These are phyloP conservation scores for Apiotrichum sp. DNA, from an alignment of 1,284 basidiomycete genomes.

Conservation along the genomic window DNA sequence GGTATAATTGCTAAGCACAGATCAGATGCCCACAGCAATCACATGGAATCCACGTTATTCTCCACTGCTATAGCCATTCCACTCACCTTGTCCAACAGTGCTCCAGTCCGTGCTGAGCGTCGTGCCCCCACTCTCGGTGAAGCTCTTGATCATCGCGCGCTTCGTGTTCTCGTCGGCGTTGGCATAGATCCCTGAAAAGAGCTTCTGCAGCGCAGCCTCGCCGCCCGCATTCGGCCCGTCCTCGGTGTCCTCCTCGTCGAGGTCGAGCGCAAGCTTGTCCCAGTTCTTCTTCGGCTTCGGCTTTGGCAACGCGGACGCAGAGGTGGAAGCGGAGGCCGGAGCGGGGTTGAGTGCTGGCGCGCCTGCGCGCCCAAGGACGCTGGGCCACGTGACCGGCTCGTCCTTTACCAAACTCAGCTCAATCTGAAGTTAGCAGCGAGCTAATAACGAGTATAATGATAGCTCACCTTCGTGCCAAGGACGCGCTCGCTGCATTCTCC, in stretches of 20 bases:
- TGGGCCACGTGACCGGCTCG: constrained; percentile 58
- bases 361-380: constrained; percentile 28
- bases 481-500: constrained; percentile 60
- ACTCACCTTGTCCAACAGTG: constrained; percentile 61
- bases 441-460: constrained; percentile 29
- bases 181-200: constrained; percentile 59
- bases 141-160: constrained; percentile 94
- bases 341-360: not conserved
- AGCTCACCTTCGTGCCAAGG: constrained; percentile 75
- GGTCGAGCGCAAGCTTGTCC: constrained; percentile 38
- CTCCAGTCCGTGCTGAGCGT: constrained; percentile 90
- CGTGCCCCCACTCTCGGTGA: constrained; percentile 82
- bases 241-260: constrained; percentile 24
- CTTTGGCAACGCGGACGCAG: not conserved
- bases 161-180: constrained; percentile 82
- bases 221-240: constrained; percentile 37
- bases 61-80: not conserved
- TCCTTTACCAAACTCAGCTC: constrained; percentile 40
- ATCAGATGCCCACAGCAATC: too few relatives aligned
- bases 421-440: constrained; percentile 23
- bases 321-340: not conserved
- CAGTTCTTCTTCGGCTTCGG: constrained; percentile 36
- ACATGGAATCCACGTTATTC: too few relatives aligned
- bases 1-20: too few relatives aligned
- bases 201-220: constrained; percentile 38